Percentiles rank a stretch among this genome's conserved stretches.
These are phyloP conservation scores for Apiospora hydei DNA, from an alignment of 2,329 filamentous ascomycete species.

Conservation along the genomic window DNA sequence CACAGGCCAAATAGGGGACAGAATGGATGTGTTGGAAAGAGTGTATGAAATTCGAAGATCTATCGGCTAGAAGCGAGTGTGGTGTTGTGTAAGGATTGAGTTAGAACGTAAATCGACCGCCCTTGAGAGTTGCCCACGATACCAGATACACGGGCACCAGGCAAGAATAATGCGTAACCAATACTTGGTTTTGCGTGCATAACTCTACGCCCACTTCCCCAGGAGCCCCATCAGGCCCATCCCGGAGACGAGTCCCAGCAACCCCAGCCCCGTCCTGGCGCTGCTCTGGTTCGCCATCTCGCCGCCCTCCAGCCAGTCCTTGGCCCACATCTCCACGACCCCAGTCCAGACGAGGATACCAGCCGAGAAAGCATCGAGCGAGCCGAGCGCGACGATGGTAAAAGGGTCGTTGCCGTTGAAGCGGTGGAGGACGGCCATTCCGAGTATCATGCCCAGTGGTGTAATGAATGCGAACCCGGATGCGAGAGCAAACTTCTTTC, in stretches of 20 bases:
- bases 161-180: not conserved
- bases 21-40: not conserved
- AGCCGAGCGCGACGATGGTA: slow-evolving; percentile 62
- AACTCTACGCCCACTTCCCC: slow-evolving; percentile 15
- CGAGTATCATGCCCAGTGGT: slow-evolving; percentile 66
- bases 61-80: not conserved
- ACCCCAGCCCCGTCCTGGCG: not conserved
- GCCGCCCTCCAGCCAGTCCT: slow-evolving; percentile 59
- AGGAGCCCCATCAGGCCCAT: slow-evolving; percentile 18
- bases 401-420: slow-evolving; percentile 63
- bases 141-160: not conserved
- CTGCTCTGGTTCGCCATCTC: slow-evolving; percentile 22
- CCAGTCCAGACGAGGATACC: slow-evolving; percentile 66
- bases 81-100: not conserved
- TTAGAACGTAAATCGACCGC: not conserved
- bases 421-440: slow-evolving; percentile 59
- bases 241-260: not conserved
- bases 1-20: not conserved
- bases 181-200: not conserved
- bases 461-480: slow-evolving; percentile 59
- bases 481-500: slow-evolving; percentile 53
- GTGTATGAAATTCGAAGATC: not conserved
- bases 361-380: slow-evolving; percentile 61
- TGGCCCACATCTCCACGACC: slow-evolving; percentile 64
- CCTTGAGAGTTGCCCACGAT: not conserved